Percentiles rank a stretch among this genome's conserved stretches.
Conservation (phyloP, 2,329 filamentous ascomycete genomes). For the Dendrostoma leiphaemia region DNA sequence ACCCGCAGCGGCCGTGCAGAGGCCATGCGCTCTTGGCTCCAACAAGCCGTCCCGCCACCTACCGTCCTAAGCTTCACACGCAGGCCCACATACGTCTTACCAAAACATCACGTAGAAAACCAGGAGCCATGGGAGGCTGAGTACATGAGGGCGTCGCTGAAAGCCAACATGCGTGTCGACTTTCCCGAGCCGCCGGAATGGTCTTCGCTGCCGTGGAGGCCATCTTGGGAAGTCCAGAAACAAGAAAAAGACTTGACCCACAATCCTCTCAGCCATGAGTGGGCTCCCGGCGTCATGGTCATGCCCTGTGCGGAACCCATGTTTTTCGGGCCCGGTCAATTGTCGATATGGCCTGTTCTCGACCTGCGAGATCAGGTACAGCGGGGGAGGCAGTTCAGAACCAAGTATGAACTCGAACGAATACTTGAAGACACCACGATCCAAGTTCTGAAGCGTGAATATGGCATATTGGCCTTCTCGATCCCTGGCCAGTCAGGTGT, state of each 20-base stretch:
- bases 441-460: slow-evolving; percentile 9
- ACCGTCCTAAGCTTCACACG: slow-evolving; percentile 17
- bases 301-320: slow-evolving; percentile 18
- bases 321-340: slow-evolving; percentile 15
- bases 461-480: slow-evolving; percentile 1
- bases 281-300: slow-evolving; percentile 8
- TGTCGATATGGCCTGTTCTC: slow-evolving; percentile 16
- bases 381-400: neutral
- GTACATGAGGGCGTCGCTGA: slow-evolving; percentile 3
- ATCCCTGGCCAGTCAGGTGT: slow-evolving; percentile 9
- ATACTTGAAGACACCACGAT: slow-evolving; percentile 13
- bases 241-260: neutral
- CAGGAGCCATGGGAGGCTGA: slow-evolving; percentile 10
- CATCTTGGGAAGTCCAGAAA: neutral
- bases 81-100: slow-evolving; percentile 15
- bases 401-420: slow-evolving; percentile 12
- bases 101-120: neutral
- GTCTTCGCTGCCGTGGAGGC: slow-evolving; percentile 6
- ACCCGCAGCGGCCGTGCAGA: neutral
- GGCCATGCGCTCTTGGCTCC: slow-evolving; percentile 1
- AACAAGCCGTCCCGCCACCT: slow-evolving; percentile 12
- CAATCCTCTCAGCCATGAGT: slow-evolving; percentile 7
- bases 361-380: slow-evolving; percentile 10
- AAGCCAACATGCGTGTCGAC: neutral
- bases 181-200: slow-evolving; percentile 11